These are phyloP conservation scores for Calonectria pseudoturangicola DNA, from an alignment of 2,329 filamentous ascomycete species.

Conservation along the genomic window DNA sequence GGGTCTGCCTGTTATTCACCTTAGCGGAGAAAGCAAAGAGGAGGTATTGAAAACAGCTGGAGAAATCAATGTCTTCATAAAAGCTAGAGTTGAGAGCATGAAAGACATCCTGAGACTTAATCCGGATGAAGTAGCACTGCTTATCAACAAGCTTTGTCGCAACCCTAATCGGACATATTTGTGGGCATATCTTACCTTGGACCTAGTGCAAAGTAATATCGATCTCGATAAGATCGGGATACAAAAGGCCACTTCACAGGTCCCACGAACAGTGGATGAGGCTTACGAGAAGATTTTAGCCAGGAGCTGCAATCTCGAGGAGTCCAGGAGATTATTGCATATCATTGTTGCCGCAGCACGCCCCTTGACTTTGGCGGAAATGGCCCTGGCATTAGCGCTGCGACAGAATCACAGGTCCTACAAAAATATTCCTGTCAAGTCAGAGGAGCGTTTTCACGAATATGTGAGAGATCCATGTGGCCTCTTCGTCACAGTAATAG, in stretches of 20 bases:
- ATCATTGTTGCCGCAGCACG: slow-evolving; percentile 51
- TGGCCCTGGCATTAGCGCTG: slow-evolving; percentile 47
- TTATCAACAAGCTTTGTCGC: slow-evolving; percentile 27
- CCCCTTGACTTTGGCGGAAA: slow-evolving; percentile 51
- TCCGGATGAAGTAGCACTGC: slow-evolving; percentile 10
- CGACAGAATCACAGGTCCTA: slow-evolving; percentile 16
- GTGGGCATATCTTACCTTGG: slow-evolving; percentile 51
- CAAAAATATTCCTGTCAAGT: slow-evolving; percentile 8
- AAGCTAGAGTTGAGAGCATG: slow-evolving; percentile 30
- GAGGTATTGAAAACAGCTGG: slow-evolving; percentile 45
- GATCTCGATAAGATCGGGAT: slow-evolving; percentile 22
- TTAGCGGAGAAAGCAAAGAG: slow-evolving; percentile 45
- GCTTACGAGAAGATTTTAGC: slow-evolving; percentile 54
- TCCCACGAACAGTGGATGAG: slow-evolving; percentile 50
- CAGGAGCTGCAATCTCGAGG: slow-evolving; percentile 36
- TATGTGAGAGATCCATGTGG: slow-evolving; percentile 54
- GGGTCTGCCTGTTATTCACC: slow-evolving; percentile 41
- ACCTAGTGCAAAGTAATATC: slow-evolving; percentile 40
- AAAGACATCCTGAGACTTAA: neutral
- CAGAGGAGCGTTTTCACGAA: slow-evolving; percentile 27
- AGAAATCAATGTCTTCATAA: slow-evolving; percentile 50
- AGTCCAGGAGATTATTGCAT: slow-evolving; percentile 47
- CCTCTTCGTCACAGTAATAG: neutral
- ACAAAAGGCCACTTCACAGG: slow-evolving; percentile 22
- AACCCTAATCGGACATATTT: slow-evolving; percentile 52